Evolutionary conservation across 2,329 filamentous ascomycete genomes (phyloP).

Genomic region (Verticillium nubilum): DNA sequence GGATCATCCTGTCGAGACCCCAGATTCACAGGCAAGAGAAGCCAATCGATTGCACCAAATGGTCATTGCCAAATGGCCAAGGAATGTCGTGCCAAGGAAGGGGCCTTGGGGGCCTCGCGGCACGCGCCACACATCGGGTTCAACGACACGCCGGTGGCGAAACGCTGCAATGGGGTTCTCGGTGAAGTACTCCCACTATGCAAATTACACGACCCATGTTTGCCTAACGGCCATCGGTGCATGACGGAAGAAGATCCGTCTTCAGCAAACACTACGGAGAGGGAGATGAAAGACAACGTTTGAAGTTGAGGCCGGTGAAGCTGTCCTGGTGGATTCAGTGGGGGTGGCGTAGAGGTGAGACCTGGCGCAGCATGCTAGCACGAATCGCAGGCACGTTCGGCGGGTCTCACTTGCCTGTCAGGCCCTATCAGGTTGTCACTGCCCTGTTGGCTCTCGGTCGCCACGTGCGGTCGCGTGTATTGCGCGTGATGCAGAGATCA

Average conservation of each 20-base stretch:
- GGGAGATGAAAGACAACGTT: not conserved
- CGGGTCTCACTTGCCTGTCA: not conserved
- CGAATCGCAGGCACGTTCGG: not conserved
- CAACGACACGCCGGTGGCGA: no score
- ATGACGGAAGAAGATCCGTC: not conserved
- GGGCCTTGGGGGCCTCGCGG: not conserved
- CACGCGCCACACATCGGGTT: not conserved
- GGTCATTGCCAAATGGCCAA: not conserved
- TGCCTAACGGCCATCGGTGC: no score
- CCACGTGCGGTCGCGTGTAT: not conserved
- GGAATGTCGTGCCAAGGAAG: not conserved
- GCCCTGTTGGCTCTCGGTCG: not conserved
- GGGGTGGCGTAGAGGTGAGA: not conserved
- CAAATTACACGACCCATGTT: no score
- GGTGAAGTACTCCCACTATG: no score
- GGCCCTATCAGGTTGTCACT: no score
- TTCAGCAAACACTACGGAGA: no score
- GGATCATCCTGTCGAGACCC: not conserved
- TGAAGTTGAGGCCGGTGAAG: not conserved
- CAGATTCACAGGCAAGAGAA: not conserved
- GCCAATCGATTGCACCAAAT: not conserved
- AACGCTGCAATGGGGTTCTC: no score
- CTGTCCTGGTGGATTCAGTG: not conserved
- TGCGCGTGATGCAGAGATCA: no score
- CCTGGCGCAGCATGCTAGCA: not conserved